Evolutionary conservation across 805 yeast species (phyloP), one percentile per base, ranked within the genome.

Genomic region (Saccharomyces kudriavzevii): DNA sequence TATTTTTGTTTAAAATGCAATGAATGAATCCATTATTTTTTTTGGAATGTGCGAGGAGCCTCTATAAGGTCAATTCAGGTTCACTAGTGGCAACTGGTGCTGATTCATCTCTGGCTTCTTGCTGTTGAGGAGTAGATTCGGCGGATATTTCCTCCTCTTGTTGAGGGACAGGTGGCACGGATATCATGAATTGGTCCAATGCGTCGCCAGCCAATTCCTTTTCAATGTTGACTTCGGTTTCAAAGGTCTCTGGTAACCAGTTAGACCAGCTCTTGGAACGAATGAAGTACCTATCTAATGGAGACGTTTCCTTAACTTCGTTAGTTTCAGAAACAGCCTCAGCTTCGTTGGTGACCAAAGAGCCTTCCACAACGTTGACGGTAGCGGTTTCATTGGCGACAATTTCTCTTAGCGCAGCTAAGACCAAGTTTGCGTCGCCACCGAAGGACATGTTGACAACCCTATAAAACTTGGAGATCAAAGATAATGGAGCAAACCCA

Each of bases 381-480:
- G 66, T 62, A 29, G 71, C 64, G 29, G 55, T 52, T 50, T 62
- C 65, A 53, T 67, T 65, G 27, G 58, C 58, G 10, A 65, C 67
- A 47, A 69, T 62, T 52, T 68, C 70, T 56, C 70, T 64, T 43
- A 68, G 55, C 11, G 72, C 68, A 52, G 67, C 68, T 53, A 67
- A 46, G 25, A 67, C 60, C 28, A 66, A 53, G 28, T 55, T 58
- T 9, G 55, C 50, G 49, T 67, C 69, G 50, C 68, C 68, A 50
- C 75, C 78, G 52, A 84, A 77, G 47, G 87, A 72, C 54, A 81
- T 78, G 66, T 83, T 80, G 11, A 58, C 58, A 60, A 92, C 51
- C 52, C 69, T 58, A 47, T 59, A 63, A 48, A 65, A 65, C 51
- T 60, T 62, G 11, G 69, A 55, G 30, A 67, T 61, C 30, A 65